Base-by-base conservation (phyloP, 169 alveolate genomes). In the Eimeria praecox region DNA sequence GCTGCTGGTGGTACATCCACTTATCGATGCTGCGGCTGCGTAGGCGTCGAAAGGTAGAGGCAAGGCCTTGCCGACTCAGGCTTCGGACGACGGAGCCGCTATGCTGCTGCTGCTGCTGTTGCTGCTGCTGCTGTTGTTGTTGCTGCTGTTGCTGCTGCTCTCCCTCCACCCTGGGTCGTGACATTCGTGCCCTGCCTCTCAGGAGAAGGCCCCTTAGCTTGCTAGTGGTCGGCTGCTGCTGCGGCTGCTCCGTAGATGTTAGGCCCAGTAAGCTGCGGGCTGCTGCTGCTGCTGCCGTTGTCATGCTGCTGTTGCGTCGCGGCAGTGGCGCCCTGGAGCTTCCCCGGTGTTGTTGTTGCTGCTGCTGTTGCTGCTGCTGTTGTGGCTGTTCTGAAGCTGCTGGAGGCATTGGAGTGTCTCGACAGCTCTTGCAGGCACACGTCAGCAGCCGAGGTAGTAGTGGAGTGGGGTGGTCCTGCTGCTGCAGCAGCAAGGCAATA, bases 21-120 rank as follows among this genome's bases (percentile, higher is more conserved):
- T 82, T 82, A 33, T 82, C 90, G 44, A 82, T 82, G 90, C 90
- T 82, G 14, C 73, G 90, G 90, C 90, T 82, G 90, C 90, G 90
- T 30, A 82, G 90, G 73, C 90, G 90, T 54, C 90, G 62, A 33
- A 82, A n/a, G 46, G 90, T 82, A 12, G 90, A 82, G 46, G 90
- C 90, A 10, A 82, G 69, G 90, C 90, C 90, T 35, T 82, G 90
- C 46, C 90, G 90, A 30, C 90, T 82, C 90, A 82, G 52, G 73
- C 90, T 82, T 14, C 90, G 90, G 52, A 82, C 90, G 18, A 52
- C 49, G 0, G 90, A 27, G 73, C 90, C 90, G 71, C 90, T 82
- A 33, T 35, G 40, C 73, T 82, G 90, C 71, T 82, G 90, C 46
- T 42, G 90, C 90, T 44, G 90, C 73, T 82, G 90, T 12, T 75